Evolutionary conservation across 2,329 filamentous ascomycete genomes (phyloP), one percentile per base, ranked within the genome.

Genomic region (Ceratocystis albifundus): DNA sequence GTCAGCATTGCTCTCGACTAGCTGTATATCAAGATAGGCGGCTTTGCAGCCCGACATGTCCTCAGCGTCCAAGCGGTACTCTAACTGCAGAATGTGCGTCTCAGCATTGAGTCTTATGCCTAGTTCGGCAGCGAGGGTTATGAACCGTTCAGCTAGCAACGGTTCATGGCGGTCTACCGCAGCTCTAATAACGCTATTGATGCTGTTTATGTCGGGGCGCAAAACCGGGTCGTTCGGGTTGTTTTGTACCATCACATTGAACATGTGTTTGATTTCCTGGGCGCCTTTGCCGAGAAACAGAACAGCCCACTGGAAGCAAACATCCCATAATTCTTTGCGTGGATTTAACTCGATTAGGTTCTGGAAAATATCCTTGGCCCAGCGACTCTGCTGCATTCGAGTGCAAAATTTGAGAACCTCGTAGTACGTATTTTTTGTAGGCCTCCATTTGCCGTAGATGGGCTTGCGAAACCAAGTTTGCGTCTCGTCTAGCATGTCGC

Each of bases 131-230:
- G 86, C 85, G 10, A 96, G 76, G 1, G 82, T 76, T 61, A 90
- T 80, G 69, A 92, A 88, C 12, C 89, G 82, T 72, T 92, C 86
- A 4, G 89, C 89, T 59, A 89, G 78, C 70, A 88, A 84, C 0
- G 85, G 80, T 71, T 95, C 86, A 10, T 86, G 80, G 65, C 82
- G 81, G n/a, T 83, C 82, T 69, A 87, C 86, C 8, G 90, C 89
- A 67, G 86, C 85, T 65, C 84, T 81, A 20, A 97, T 80, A 30
- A 97, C 80, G 4, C 79, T 77, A 72, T 97, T 96, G 71, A 97
- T 85, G 4, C 88, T 90, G 2, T 81, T 76, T 5, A 85, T 85
- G 65, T 89, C 86, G 0, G 90, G 84, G 5, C 78, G 74, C 2
- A 81, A 70, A 17, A 77, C 76, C 66, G 78, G 73, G 66, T 80